Percentiles rank a stretch among this genome's conserved stretches.
Evolutionary conservation across 495 filamentous ascomycete genomes (phyloP).

Genomic region (Aspergillus hancockii): DNA sequence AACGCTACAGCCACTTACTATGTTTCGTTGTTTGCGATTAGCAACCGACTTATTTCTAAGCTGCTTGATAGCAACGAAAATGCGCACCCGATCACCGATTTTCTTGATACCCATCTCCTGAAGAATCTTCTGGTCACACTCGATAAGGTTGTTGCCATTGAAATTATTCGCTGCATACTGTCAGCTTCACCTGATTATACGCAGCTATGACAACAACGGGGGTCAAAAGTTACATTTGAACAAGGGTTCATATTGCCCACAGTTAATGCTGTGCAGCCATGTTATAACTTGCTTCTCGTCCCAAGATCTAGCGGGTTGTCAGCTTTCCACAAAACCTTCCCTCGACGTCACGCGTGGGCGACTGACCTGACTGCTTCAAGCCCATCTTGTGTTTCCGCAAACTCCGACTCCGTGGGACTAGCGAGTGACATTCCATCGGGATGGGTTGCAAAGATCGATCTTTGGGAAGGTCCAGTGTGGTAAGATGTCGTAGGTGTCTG

Average conservation of each 20-base stretch:
- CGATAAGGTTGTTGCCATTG: conserved; percentile 92
- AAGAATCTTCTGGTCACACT: conserved; percentile 93
- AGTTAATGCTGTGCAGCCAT: conserved; percentile 88
- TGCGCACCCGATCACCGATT: conserved; percentile 93
- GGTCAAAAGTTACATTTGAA: conserved; percentile 65
- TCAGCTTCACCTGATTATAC: conserved; percentile 19
- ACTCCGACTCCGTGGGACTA: conserved; percentile 92
- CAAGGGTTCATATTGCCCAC: conserved; percentile 85
- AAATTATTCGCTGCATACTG: conserved; percentile 74
- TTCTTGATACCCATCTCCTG: conserved; percentile 99
- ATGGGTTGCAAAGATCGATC: conserved; percentile 53
- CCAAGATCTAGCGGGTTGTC: conserved; percentile 62
- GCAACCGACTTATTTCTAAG: conserved; percentile 82
- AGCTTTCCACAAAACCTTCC: conserved; percentile 13
- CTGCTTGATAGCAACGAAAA: conserved; percentile 90
- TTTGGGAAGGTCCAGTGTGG: conserved; percentile 47
- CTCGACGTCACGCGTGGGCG: not conserved
- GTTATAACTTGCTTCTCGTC: conserved; percentile 88
- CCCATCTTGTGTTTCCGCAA: conserved; percentile 73
- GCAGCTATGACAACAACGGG: not conserved
- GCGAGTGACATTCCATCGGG: conserved; percentile 67
- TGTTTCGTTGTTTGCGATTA: conserved; percentile 80
- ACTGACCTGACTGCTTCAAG: conserved; percentile 61
- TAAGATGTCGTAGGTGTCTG: conserved; percentile 55
- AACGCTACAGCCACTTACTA: conserved; percentile 55